Percentiles rank a stretch among this genome's conserved stretches.
Evolutionary conservation across 2,329 filamentous ascomycete species (phyloP).

Genomic region (Pyrenophora tritici-repentis): DNA sequence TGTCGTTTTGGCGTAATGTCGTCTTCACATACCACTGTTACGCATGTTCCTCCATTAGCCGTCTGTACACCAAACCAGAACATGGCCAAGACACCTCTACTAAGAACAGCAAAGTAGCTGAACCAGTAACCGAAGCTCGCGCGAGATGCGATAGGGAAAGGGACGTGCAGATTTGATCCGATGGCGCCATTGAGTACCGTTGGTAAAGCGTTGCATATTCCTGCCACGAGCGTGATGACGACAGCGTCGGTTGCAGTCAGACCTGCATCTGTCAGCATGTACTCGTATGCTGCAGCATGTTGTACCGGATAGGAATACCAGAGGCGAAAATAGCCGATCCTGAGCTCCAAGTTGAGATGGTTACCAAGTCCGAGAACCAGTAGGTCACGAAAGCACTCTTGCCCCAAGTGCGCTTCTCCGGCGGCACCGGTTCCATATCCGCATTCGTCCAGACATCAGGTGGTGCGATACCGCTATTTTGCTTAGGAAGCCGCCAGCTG

Average conservation of each 20-base stretch:
- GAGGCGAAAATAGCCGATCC: constrained; percentile 54
- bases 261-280: constrained; percentile 34
- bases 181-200: constrained; percentile 25
- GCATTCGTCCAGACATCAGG: constrained; percentile 48
- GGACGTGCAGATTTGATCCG: constrained; percentile 18
- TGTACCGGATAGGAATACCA: constrained; percentile 47
- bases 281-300: not conserved
- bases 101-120: constrained; percentile 17
- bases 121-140: constrained; percentile 20
- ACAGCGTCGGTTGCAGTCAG: constrained; percentile 29
- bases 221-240: constrained; percentile 38
- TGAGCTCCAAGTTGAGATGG: constrained; percentile 46
- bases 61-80: constrained; percentile 24
- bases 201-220: constrained; percentile 24
- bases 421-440: constrained; percentile 53
- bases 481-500: constrained; percentile 25
- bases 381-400: constrained; percentile 50
- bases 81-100: constrained; percentile 15
- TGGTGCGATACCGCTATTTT: constrained; percentile 21
- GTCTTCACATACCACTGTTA: constrained; percentile 5
- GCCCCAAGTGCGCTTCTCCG: constrained; percentile 54
- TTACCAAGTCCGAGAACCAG: constrained; percentile 52
- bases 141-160: constrained; percentile 18
- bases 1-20: not conserved
- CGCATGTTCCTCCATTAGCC: constrained; percentile 15